Evolutionary conservation across 257 asterid species (phyloP).

Genomic region (Gentiana straminea): DNA sequence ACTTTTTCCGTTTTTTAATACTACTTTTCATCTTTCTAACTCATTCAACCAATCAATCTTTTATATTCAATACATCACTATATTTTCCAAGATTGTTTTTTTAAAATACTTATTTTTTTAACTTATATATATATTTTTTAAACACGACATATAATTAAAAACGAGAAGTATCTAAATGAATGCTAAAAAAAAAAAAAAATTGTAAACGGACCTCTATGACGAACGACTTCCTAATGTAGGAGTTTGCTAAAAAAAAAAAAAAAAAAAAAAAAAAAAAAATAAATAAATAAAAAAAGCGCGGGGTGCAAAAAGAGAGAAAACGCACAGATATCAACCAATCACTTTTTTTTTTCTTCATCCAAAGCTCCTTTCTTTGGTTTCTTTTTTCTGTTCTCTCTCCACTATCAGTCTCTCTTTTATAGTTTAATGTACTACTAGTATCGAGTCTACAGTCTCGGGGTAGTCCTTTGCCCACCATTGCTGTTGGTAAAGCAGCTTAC

Average conservation of each 20-base stretch:
- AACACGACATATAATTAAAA: too few species aligned
- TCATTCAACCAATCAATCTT: too few species aligned
- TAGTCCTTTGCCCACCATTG: slow-evolving; percentile 17
- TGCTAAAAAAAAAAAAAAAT: neutral
- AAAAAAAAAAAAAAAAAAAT: neutral
- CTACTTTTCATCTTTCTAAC: too few species aligned
- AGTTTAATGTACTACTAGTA: neutral
- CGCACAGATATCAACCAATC: slow-evolving; percentile 23
- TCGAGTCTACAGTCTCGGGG: neutral
- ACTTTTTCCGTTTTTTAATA: too few species aligned
- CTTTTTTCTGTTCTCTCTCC: slow-evolving; percentile 6
- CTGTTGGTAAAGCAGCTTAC: slow-evolving; percentile 18
- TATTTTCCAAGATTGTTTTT: too few species aligned
- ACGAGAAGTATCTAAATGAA: neutral
- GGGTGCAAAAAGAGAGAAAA: slow-evolving; percentile 10
- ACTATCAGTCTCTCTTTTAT: slow-evolving; percentile 2
- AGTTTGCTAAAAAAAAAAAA: neutral
- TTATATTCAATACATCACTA: too few species aligned
- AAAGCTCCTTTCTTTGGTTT: slow-evolving; percentile 15
- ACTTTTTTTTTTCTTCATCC: slow-evolving; percentile 24
- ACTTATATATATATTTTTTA: too few species aligned
- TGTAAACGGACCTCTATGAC: too few species aligned
- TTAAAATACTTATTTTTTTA: too few species aligned
- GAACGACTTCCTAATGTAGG: neutral
- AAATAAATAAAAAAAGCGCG: too few species aligned